These are phyloP conservation scores for Trichoderma guizhouense DNA, from an alignment of 2,329 filamentous ascomycete species.

Conservation along the genomic window DNA sequence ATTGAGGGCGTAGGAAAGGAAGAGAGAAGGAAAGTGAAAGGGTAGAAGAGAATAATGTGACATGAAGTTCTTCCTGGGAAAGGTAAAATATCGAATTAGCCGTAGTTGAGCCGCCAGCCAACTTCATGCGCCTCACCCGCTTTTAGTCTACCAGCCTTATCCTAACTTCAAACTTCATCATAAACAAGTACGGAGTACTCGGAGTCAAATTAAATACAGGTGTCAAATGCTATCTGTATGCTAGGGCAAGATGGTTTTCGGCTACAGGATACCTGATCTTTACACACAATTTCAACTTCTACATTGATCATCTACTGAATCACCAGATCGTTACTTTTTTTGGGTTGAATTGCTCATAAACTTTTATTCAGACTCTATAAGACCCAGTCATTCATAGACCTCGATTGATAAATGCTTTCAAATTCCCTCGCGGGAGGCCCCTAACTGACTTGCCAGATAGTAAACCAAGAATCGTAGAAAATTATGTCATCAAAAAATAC, in stretches of 20 bases:
- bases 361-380: constrained; percentile 16
- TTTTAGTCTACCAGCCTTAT: neutral
- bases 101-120: constrained; percentile 21
- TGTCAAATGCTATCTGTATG: neutral
- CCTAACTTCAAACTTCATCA: neutral
- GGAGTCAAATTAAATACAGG: neutral
- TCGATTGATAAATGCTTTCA: constrained; percentile 9
- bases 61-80: neutral
- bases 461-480: constrained; percentile 9
- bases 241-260: neutral
- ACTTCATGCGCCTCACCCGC: neutral
- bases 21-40: neutral
- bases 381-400: constrained; percentile 18
- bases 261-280: neutral
- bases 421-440: constrained; percentile 4
- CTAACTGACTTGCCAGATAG: neutral
- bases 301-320: neutral
- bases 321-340: neutral
- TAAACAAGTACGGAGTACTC: neutral
- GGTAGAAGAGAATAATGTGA: neutral
- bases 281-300: neutral
- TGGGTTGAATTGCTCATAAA: neutral
- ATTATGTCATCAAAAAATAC: constrained; percentile 18
- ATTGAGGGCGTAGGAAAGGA: neutral
- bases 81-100: constrained; percentile 14